Conservation (phyloP, 495 filamentous ascomycete species). For the Talaromyces nanjingensis region DNA sequence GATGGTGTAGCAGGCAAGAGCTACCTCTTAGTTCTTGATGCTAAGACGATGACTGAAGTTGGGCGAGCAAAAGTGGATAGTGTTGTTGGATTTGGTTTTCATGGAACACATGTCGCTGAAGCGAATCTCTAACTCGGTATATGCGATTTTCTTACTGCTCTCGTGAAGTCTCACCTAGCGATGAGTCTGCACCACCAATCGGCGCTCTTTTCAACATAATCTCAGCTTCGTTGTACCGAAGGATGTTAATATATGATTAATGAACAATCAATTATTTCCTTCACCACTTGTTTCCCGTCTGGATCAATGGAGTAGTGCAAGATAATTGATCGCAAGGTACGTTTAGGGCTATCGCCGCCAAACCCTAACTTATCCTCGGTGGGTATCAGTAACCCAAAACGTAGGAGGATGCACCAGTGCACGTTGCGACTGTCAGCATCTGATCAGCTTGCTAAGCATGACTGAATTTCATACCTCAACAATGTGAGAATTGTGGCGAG, state of each 20-base stretch:
- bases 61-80: constrained; percentile 58
- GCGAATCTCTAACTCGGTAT: background rate
- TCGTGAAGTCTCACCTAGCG: too few species aligned
- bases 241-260: background rate
- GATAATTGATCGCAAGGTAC: background rate
- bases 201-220: too few species aligned
- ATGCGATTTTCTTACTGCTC: too few species aligned
- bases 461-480: too few species aligned
- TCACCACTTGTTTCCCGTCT: background rate
- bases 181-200: too few species aligned
- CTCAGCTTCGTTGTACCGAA: too few species aligned
- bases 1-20: constrained; percentile 49
- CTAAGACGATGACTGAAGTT: constrained; percentile 55
- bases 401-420: too few species aligned
- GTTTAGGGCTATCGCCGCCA: background rate
- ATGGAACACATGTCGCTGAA: constrained; percentile 52
- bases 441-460: too few species aligned
- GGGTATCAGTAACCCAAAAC: too few species aligned
- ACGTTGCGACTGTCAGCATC: too few species aligned
- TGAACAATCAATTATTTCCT: background rate
- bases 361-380: background rate
- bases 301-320: background rate
- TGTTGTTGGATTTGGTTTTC: constrained; percentile 63
- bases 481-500: too few species aligned
- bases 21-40: constrained; percentile 65